phyloP scores from a whole-genome alignment of 768 basidiomycete species.

The Mycena epipterygia region DNA sequence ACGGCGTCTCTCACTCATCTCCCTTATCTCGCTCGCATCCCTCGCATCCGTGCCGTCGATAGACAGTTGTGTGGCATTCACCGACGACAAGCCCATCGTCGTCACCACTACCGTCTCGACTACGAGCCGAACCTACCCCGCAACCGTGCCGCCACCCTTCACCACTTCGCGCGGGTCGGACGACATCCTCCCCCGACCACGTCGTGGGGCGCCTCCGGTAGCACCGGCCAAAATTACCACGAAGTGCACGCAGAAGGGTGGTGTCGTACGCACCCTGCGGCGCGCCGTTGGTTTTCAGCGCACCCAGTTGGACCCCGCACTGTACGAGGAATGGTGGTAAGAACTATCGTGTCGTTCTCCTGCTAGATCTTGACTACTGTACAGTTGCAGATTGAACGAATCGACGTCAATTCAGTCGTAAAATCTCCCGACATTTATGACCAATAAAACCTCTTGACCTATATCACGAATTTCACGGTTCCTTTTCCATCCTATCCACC shows the following conservation, averaged over 20 bases:
- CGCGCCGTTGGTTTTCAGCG: no score
- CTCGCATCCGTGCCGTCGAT: neutral
- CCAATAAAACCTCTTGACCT: no score
- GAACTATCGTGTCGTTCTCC: neutral
- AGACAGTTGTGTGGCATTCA: neutral
- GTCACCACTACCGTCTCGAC: slow-evolving; percentile 17
- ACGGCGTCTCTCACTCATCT: no score
- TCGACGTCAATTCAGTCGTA: no score
- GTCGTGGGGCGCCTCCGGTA: slow-evolving; percentile 12
- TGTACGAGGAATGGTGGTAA: slow-evolving; percentile 10
- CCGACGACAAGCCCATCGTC: neutral
- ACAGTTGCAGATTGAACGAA: neutral
- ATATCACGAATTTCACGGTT: no score
- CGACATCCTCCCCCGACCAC: slow-evolving; percentile 13
- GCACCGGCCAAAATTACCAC: neutral
- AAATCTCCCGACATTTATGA: no score
- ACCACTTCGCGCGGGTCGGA: slow-evolving; percentile 19
- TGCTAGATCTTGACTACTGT: neutral
- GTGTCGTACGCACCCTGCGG: neutral
- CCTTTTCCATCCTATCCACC: no score
- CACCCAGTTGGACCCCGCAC: neutral
- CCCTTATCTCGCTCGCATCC: slow-evolving; percentile 1
- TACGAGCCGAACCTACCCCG: neutral
- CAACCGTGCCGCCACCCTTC: slow-evolving; percentile 21
- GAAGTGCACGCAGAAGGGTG: neutral